Base-by-base conservation (phyloP, 768 basidiomycete genomes). In the Termitomyces sp. region DNA sequence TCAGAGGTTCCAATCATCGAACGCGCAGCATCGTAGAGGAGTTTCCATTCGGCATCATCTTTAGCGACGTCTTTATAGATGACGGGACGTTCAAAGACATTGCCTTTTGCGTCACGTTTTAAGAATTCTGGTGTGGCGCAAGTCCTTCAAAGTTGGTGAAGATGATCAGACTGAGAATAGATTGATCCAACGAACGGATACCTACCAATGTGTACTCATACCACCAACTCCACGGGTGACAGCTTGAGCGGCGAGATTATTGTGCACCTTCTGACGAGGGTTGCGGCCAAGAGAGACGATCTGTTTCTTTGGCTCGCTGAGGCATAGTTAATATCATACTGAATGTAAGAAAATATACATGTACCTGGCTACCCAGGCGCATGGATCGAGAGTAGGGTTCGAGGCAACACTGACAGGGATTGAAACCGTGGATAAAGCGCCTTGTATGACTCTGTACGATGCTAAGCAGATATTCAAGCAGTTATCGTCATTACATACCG, bases 181-280 rank as follows among this genome's bases (percentile, higher is more conserved):
- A 15, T 10, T 9, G 16, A 25, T 2, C 16, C 12, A 9, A 23
- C 22, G 57, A 35, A 42, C 31, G 13, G 7, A 3, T n/a, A 22
- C 48, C 10, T 33, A 52, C 56, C 56, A 57, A 31, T 57, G 56
- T n/a, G 56, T 57, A 40, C 18, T 41, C 56, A 57, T 57, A 10
- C 56, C 56, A 15, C 56, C 56, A 7, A 57, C 56, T 22, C 51
- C 44, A n/a, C 52, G 51, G 3, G 56, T 53, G 23, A 57, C 51
- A 15, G 56, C 52, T 5, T 52, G 38, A 3, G 51, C 51, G n/a
- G 29, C 51, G 12, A 57, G 56, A 40, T 57, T 57, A 25, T 55
- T 55, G 29, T 55, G 20, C 16, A 27, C n/a, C 39, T 42, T 12
- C 33, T 55, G 54, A 16, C 16, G 33, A 11, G 46, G 22, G 35